Base-by-base conservation (phyloP, 2,329 filamentous ascomycete genomes). In the Colletotrichum sp. region DNA sequence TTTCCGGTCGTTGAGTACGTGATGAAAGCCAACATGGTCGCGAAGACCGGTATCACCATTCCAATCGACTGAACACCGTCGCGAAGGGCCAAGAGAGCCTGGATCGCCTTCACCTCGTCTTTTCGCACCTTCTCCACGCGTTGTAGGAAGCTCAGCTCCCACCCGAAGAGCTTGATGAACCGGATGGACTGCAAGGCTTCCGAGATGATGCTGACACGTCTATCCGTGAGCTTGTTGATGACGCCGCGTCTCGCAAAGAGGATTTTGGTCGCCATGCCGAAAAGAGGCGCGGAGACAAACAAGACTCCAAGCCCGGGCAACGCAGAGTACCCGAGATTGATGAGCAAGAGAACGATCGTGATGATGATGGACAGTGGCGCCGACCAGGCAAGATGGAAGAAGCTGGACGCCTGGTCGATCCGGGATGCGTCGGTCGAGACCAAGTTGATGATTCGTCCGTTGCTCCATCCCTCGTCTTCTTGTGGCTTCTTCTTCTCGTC, bases 371-470 rank as follows among this genome's bases (percentile, higher is more conserved):
- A 27, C 4, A 98, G 86, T 0, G 96, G 96, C 0, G 95, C 91
- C 2, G 94, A 95, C 96, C 96, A 98, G 29, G 94, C 87, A 85
- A 98, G 90, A 82, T 98, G 96, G 83, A 98, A 96, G 82, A 98
- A 89, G 57, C 94, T 95, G 47, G 90, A 94, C 3, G 95, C 95
- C 80, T 95, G 93, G 79, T 98, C 95, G 73, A 98, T 88, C 77
- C 96, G 95, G 83, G 97, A 97, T 0, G 96, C 97, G 81, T 98
- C 96, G 55, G 97, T 95, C 73, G 94, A 96, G 95, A 98, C 98
- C 77, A 98, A 81, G 77, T 97, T 98, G 80, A 97, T 91, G 68
- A 98, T 94, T 75, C 95, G 91, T 27, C 96, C 96, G 78, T 98
- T 98, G 72, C 92, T 92, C 96, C 96, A 98, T 24, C 96, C 82